Evolutionary conservation across 345 rosid genomes (phyloP).

Genomic region (Pugionium dolabratum): DNA sequence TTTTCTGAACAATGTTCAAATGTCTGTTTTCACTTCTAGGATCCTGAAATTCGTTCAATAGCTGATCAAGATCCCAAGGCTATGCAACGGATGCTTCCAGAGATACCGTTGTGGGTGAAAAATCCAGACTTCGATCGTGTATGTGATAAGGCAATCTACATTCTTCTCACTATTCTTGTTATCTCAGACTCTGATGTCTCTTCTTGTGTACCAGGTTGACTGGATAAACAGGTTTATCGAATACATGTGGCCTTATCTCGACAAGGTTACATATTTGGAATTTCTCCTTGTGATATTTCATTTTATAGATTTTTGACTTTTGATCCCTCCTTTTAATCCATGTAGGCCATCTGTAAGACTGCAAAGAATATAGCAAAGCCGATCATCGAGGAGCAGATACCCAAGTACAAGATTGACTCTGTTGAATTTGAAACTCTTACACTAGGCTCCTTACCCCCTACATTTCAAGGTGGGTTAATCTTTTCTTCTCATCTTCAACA

Average conservation of each 20-base stretch:
- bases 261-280: constrained; percentile 63
- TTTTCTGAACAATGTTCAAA: too few relatives aligned
- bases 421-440: constrained; percentile 87
- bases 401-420: constrained; percentile 87
- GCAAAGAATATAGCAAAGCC: constrained; percentile 70
- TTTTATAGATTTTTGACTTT: constrained; percentile 18
- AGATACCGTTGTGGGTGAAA: constrained; percentile 94
- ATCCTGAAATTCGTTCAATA: constrained; percentile 69
- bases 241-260: constrained; percentile 92
- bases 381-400: constrained; percentile 89
- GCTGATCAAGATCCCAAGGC: constrained; percentile 73
- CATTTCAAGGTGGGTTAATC: constrained; percentile 62
- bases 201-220: constrained; percentile 57
- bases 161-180: constrained; percentile 10
- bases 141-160: constrained; percentile 38
- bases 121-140: constrained; percentile 94
- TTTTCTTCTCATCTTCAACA: constrained; percentile 6
- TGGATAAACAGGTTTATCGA: constrained; percentile 84
- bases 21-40: constrained; percentile 40
- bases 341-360: constrained; percentile 85
- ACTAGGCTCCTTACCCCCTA: constrained; percentile 84
- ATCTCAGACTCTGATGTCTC: constrained; percentile 17
- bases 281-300: background rate
- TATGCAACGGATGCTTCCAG: constrained; percentile 83
- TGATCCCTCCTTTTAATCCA: background rate